Evolutionary conservation across 2,329 filamentous ascomycete species (phyloP), one percentile per base, ranked within the genome.

Genomic region (Rhinocladiella mackenziei): DNA sequence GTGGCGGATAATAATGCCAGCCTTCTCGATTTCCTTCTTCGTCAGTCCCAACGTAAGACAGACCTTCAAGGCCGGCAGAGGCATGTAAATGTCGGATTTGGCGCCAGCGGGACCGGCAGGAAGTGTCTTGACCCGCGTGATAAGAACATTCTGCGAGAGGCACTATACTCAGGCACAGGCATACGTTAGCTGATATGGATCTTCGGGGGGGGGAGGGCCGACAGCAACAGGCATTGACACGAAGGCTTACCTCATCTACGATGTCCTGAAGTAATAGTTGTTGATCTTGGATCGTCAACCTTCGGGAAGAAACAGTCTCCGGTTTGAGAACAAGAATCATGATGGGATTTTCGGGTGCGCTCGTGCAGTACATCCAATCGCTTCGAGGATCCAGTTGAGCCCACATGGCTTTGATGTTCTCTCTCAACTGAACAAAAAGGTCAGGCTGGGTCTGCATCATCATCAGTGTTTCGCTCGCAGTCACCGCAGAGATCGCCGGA

Each of bases 221-320:
- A n/a, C n/a, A n/a, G n/a, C n/a, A n/a, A n/a, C n/a, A n/a, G n/a
- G n/a, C n/a, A n/a, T n/a, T n/a, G n/a, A n/a, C n/a, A n/a, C 78
- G 59, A 75, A 94, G n/a, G n/a, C n/a, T n/a, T n/a, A n/a, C 89
- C 83, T 98, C 92, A 49, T 98, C 94, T n/a, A 95, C 88, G 54
- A 87, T 83, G 58, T 98, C 92, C 60, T 94, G 83, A 46, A 98
- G 68, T 13, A 97, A 66, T 45, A 80, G 77, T 59, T 95, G 88
- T 67, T 97, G 88, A 51, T 96, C 91, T 23, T 83, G 77, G 7
- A 78, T 64, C 10, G 72, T 79, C 44, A 94, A 68, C 32, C 78
- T 79, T 60, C 84, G 81, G 1, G 80, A 76, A 38, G 79, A 74
- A 29, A 96, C 73, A 26, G 95, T 80, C 45, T 96, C 87, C 0